phyloP scores from a whole-genome alignment of 352 stramenopile genomes.

The Globisporangium barbulae region DNA sequence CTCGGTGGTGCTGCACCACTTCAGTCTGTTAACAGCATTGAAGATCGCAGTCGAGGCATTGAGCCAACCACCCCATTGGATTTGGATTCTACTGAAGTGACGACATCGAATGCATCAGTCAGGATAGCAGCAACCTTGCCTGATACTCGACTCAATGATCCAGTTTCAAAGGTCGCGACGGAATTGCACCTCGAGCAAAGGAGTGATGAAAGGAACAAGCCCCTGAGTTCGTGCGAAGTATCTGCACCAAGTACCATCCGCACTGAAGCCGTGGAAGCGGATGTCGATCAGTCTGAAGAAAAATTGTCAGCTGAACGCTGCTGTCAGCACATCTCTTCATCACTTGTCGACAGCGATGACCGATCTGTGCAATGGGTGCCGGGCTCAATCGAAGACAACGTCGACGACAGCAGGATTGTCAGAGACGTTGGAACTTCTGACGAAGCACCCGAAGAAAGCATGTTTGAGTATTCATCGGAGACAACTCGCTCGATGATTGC shows the following conservation, averaged over 20 bases:
- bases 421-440: background rate
- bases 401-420: background rate
- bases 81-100: background rate
- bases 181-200: background rate
- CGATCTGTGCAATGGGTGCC: background rate
- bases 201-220: background rate
- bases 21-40: background rate
- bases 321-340: background rate
- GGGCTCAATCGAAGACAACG: background rate
- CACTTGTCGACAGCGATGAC: background rate
- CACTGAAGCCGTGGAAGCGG: background rate
- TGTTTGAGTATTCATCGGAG: constrained; percentile 38
- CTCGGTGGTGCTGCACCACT: background rate
- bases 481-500: constrained; percentile 33
- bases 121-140: background rate
- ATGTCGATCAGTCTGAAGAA: background rate
- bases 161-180: background rate
- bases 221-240: background rate
- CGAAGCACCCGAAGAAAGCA: background rate
- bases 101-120: background rate
- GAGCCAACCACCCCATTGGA: background rate
- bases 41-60: background rate
- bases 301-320: background rate
- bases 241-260: background rate
- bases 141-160: background rate